phyloP scores from a whole-genome alignment of 768 basidiomycete genomes.

The Psilocybe sp. region DNA sequence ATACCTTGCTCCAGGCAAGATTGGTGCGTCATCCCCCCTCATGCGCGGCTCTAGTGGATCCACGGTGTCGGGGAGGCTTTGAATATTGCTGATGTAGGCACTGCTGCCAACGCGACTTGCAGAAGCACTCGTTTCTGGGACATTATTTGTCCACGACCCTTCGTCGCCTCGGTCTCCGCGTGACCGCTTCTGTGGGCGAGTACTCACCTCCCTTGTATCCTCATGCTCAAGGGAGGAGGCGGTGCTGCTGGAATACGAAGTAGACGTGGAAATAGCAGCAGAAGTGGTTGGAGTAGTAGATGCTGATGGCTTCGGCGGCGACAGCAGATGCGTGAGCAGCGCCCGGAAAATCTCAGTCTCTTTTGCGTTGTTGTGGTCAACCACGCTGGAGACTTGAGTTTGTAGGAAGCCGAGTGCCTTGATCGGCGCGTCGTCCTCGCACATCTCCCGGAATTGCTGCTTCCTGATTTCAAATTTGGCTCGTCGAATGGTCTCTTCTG shows the following conservation, averaged over 20 bases:
- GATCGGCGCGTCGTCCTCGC: constrained; percentile 56
- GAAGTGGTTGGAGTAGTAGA: neutral
- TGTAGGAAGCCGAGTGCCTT: constrained; percentile 73
- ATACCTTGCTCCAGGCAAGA: constrained; percentile 47
- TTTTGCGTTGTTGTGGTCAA: constrained; percentile 61
- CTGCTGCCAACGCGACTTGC: neutral
- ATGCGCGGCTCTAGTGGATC: constrained; percentile 20
- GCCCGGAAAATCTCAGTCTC: constrained; percentile 65
- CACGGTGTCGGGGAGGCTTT: constrained; percentile 22
- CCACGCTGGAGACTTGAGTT: constrained; percentile 64
- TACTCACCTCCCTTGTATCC: constrained; percentile 25
- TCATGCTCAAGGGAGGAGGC: constrained; percentile 17
- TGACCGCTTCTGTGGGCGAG: constrained; percentile 40
- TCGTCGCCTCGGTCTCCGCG: constrained; percentile 36
- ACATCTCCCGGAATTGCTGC: constrained; percentile 88
- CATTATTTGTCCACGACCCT: constrained; percentile 38
- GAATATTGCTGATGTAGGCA: constrained; percentile 12
- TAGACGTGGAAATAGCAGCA: constrained; percentile 5
- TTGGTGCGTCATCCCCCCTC: constrained; percentile 13
- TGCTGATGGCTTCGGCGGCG: constrained; percentile 23
- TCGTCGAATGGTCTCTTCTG: constrained; percentile 61
- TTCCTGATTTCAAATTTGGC: constrained; percentile 63
- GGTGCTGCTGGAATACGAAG: neutral
- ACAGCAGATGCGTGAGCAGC: constrained; percentile 62
- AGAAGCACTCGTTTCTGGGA: neutral